These are phyloP conservation scores for Passiflora organensis DNA, from an alignment of 345 rosid species.

Conservation along the genomic window DNA sequence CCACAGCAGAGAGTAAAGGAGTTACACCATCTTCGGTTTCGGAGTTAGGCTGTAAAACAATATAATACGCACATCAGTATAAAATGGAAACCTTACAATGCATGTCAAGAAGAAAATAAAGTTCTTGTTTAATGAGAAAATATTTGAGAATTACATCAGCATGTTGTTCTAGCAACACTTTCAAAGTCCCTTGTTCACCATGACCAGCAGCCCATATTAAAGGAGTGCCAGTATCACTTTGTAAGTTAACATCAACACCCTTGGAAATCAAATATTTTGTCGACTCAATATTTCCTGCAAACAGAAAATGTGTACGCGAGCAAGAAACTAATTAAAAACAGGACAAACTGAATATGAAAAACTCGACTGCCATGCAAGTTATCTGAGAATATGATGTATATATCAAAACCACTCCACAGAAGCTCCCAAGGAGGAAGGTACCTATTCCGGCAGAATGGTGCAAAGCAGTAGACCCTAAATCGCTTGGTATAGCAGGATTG, in stretches of 20 bases:
- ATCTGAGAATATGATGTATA: background rate
- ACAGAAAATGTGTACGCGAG: conserved; percentile 4
- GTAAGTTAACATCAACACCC: conserved; percentile 63
- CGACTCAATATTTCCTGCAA: conserved; percentile 68
- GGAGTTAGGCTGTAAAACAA: conserved; percentile 69
- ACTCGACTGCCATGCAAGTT: background rate
- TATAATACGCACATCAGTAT: background rate
- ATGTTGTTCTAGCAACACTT: conserved; percentile 65
- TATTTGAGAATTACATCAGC: conserved; percentile 49
- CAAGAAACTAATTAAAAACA: background rate
- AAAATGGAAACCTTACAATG: background rate
- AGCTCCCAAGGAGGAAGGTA: conserved; percentile 9
- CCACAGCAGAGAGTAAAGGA: conserved; percentile 81
- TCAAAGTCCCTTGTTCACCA: conserved; percentile 62
- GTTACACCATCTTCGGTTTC: conserved; percentile 85
- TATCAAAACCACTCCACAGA: background rate
- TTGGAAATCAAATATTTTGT: conserved; percentile 53
- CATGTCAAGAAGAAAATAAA: background rate
- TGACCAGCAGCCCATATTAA: conserved; percentile 94
- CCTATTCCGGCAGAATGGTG: conserved; percentile 93
- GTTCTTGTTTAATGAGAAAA: background rate
- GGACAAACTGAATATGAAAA: background rate
- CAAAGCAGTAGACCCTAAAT: conserved; percentile 77
- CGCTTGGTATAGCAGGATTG: conserved; percentile 61
- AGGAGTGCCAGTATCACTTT: conserved; percentile 90